Conservation (phyloP, 2,329 filamentous ascomycete genomes). For the Pseudogymnoascus sp. region DNA sequence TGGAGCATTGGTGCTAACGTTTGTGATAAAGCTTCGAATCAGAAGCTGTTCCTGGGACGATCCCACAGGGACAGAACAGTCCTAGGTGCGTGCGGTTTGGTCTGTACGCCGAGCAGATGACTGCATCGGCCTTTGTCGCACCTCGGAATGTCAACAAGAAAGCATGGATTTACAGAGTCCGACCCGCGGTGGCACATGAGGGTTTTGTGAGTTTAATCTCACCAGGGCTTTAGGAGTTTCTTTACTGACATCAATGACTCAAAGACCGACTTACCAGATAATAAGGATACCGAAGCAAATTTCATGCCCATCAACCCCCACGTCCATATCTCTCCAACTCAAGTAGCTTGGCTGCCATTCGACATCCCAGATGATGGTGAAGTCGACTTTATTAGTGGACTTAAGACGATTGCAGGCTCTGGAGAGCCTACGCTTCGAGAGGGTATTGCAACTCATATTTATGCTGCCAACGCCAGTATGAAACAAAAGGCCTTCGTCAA, state of each 20-base stretch:
- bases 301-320: conserved; percentile 41
- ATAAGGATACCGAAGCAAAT: conserved; percentile 33
- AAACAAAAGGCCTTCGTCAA: conserved; percentile 39
- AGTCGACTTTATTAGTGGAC: conserved; percentile 40
- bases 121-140: conserved; percentile 38
- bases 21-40: conserved; percentile 29
- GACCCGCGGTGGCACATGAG: conserved; percentile 36
- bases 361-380: conserved; percentile 35
- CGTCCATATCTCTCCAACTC: conserved; percentile 39
- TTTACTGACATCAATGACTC: neutral
- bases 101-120: conserved; percentile 39
- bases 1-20: neutral
- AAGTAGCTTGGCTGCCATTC: conserved; percentile 45
- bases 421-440: conserved; percentile 45
- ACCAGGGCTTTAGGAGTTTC: no score
- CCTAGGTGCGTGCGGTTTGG: conserved; percentile 35
- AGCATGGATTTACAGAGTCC: conserved; percentile 37
- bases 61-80: conserved; percentile 34
- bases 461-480: conserved; percentile 42
- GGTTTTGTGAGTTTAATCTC: conserved; percentile 13
- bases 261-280: conserved; percentile 21
- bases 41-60: conserved; percentile 35
- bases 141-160: conserved; percentile 34
- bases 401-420: conserved; percentile 43
- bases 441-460: conserved; percentile 43